Percentiles rank a stretch among this genome's conserved stretches.
phyloP scores from a whole-genome alignment of 1,284 basidiomycete species.

The Leccinum variabile region DNA sequence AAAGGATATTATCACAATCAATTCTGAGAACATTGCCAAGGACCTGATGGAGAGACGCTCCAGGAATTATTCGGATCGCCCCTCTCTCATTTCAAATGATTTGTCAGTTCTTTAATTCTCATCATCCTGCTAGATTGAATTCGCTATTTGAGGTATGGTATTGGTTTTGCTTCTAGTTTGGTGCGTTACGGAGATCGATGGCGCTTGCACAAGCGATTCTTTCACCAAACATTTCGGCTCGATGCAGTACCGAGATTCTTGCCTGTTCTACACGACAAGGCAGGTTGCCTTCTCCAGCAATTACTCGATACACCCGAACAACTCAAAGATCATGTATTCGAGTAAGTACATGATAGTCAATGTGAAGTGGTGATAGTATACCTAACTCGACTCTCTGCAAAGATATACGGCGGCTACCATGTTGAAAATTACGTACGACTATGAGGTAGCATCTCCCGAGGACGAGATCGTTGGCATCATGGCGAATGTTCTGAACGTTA shows the following conservation, averaged over 20 bases:
- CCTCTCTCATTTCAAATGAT: neutral
- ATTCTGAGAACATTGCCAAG: constrained; percentile 21
- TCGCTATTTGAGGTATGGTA: constrained; percentile 4
- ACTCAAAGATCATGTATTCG: constrained; percentile 12
- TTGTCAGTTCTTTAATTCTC: neutral
- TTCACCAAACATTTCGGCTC: neutral
- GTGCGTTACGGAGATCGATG: neutral
- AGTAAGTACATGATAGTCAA: constrained; percentile 6
- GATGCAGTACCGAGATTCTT: constrained; percentile 6
- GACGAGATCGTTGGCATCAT: constrained; percentile 10
- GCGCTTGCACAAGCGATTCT: constrained; percentile 3
- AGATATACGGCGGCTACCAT: neutral
- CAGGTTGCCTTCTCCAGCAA: constrained; percentile 12
- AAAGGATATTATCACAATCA: constrained; percentile 20
- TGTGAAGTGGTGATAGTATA: neutral
- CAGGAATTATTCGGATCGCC: constrained; percentile 3
- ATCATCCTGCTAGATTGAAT: neutral
- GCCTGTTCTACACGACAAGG: constrained; percentile 13
- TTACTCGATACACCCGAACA: constrained; percentile 10
- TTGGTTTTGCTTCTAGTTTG: constrained; percentile 1
- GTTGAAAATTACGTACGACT: constrained; percentile 17
- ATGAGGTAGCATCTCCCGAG: constrained; percentile 13
- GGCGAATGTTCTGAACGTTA: neutral
- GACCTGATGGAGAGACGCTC: constrained; percentile 17
- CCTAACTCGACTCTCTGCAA: neutral